phyloP scores from a whole-genome alignment of 1,284 basidiomycete genomes.

The Rhodotorula sp. region DNA sequence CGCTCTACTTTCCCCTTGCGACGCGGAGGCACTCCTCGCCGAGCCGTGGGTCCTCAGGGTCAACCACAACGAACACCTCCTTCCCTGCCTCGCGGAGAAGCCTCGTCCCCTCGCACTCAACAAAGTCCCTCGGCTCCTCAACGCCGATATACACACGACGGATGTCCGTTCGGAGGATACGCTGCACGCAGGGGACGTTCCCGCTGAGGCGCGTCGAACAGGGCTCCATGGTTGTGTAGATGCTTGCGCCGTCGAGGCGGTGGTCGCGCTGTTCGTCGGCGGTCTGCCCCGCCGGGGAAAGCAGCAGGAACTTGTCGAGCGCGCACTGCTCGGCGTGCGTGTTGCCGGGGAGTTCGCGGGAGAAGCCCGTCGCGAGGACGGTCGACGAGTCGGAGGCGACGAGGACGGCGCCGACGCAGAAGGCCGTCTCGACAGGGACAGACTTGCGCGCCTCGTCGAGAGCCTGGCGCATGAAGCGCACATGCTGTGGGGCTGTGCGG shows the following conservation, averaged over 20 bases:
- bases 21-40: conserved; percentile 65
- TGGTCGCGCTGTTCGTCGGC: neutral
- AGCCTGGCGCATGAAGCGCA: conserved; percentile 64
- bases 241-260: conserved; percentile 64
- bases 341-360: conserved; percentile 89
- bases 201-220: conserved; percentile 90
- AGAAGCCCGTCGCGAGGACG: conserved; percentile 79
- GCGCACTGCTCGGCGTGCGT: conserved; percentile 98
- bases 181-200: conserved; percentile 80
- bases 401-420: conserved; percentile 91
- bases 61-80: conserved; percentile 67
- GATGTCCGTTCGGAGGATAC: conserved; percentile 72
- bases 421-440: conserved; percentile 73
- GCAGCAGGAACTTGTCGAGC: conserved; percentile 70
- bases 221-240: conserved; percentile 97
- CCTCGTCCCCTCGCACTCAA: conserved; percentile 82
- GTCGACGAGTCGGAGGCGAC: conserved; percentile 43
- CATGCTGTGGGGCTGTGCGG: conserved; percentile 52
- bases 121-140: conserved; percentile 92
- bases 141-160: conserved; percentile 84
- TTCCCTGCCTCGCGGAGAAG: conserved; percentile 74
- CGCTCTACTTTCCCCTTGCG: conserved; percentile 23
- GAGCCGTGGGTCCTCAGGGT: conserved; percentile 57
- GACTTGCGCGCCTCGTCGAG: conserved; percentile 74
- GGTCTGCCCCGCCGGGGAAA: too few relatives aligned